Percentiles rank a stretch among this genome's conserved stretches.
Conservation (phyloP, 140 eudicot species). For the Erigeron philadelphicus region DNA sequence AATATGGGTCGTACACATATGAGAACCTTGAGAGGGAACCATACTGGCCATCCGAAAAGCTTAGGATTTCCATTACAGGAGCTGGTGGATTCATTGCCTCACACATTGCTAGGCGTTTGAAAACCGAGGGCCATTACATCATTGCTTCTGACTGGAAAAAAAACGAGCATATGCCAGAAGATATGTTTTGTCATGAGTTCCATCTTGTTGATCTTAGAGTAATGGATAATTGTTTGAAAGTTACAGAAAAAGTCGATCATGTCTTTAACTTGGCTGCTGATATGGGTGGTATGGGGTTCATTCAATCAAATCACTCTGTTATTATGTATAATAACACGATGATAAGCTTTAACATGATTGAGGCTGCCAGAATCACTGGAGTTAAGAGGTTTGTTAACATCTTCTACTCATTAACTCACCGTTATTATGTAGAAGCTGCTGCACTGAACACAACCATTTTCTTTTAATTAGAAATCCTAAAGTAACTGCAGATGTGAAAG, state of each 20-base stretch:
- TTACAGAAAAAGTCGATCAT: slow-evolving; percentile 79
- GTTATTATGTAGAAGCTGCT: neutral
- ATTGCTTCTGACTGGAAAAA: slow-evolving; percentile 99
- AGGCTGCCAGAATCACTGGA: slow-evolving; percentile 81
- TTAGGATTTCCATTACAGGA: slow-evolving; percentile 80
- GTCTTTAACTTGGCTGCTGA: slow-evolving; percentile 98
- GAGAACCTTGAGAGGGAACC: slow-evolving; percentile 89
- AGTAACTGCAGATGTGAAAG: neutral
- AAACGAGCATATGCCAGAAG: slow-evolving; percentile 97
- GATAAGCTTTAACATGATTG: slow-evolving; percentile 98
- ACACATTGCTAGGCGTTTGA: slow-evolving; percentile 92
- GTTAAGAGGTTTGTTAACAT: slow-evolving; percentile 61
- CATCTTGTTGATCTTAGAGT: slow-evolving; percentile 95
- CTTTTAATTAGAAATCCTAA: neutral
- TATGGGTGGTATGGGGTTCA: slow-evolving; percentile 99
- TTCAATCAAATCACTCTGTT: slow-evolving; percentile 96
- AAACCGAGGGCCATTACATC: slow-evolving; percentile 93
- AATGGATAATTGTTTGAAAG: slow-evolving; percentile 96
- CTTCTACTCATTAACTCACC: neutral
- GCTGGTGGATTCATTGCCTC: slow-evolving; percentile 99
- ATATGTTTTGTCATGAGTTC: slow-evolving; percentile 94
- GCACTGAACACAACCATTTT: neutral
- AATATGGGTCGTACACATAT: slow-evolving; percentile 80
- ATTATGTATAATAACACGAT: slow-evolving; percentile 93
- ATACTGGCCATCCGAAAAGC: slow-evolving; percentile 93